These are phyloP conservation scores for Penicillium sp. DNA, from an alignment of 2,329 filamentous ascomycete species.

Conservation along the genomic window DNA sequence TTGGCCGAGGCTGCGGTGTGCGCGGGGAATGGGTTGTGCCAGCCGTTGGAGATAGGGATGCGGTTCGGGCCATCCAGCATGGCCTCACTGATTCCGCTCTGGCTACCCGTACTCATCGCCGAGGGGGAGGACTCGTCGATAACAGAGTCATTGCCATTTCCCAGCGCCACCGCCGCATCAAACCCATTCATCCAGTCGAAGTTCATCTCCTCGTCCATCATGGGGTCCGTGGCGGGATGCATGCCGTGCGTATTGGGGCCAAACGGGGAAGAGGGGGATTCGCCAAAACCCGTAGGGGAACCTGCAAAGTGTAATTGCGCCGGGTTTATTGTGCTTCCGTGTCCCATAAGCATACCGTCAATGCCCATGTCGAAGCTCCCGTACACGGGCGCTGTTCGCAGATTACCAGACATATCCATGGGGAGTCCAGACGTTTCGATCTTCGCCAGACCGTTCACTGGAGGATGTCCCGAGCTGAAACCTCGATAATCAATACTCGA, in stretches of 20 bases:
- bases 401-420: constrained; percentile 63
- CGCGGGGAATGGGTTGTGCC: constrained; percentile 67
- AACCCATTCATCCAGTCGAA: constrained; percentile 85
- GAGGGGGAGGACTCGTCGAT: constrained; percentile 94
- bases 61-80: constrained; percentile 77
- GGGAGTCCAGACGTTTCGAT: constrained; percentile 74
- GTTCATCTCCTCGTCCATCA: constrained; percentile 66
- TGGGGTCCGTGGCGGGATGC: constrained; percentile 54
- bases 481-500: constrained; percentile 64
- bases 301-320: constrained; percentile 78
- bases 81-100: constrained; percentile 73
- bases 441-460: constrained; percentile 70
- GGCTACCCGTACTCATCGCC: constrained; percentile 90
- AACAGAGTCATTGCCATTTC: constrained; percentile 69
- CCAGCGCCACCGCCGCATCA: constrained; percentile 71
- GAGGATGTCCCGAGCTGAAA: constrained; percentile 54
- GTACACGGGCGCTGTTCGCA: constrained; percentile 75
- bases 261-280: constrained; percentile 43
- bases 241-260: constrained; percentile 50
- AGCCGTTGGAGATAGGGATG: constrained; percentile 57
- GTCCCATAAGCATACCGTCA: constrained; percentile 66
- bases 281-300: constrained; percentile 58
- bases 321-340: constrained; percentile 60
- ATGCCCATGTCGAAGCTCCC: constrained; percentile 71
- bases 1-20: constrained; percentile 64